These are phyloP conservation scores for Diaporthe batatas DNA, from an alignment of 2,329 filamentous ascomycete species.

Conservation along the genomic window DNA sequence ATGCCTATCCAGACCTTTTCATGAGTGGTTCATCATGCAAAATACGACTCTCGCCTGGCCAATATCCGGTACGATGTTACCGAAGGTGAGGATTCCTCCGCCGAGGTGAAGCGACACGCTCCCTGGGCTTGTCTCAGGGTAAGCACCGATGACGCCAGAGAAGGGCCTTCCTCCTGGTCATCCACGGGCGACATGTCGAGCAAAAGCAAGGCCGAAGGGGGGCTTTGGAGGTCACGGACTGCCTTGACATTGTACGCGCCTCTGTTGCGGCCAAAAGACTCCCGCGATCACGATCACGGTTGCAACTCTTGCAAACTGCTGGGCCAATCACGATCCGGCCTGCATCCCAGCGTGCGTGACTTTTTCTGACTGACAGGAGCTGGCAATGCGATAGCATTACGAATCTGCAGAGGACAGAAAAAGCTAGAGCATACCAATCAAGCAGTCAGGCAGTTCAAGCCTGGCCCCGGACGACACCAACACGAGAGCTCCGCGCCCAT, in stretches of 20 bases:
- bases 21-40: constrained; percentile 21
- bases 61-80: constrained; percentile 34
- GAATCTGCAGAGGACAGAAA: constrained; percentile 18
- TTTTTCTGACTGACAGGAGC: constrained; percentile 6
- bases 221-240: neutral
- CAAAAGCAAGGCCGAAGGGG: constrained; percentile 22
- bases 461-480: constrained; percentile 26
- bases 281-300: constrained; percentile 16
- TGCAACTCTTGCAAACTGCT: constrained; percentile 17
- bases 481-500: constrained; percentile 28
- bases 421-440: constrained; percentile 26
- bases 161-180: constrained; percentile 9
- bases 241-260: neutral
- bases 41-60: constrained; percentile 9
- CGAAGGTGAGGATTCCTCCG: constrained; percentile 20
- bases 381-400: constrained; percentile 17
- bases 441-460: too few relatives aligned
- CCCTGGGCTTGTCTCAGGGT: constrained; percentile 23
- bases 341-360: constrained; percentile 1
- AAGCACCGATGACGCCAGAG: constrained; percentile 29
- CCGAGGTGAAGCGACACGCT: constrained; percentile 26
- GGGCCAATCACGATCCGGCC: constrained; percentile 13
- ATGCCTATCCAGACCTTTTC: constrained; percentile 10
- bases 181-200: constrained; percentile 9
- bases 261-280: neutral